Conservation (phyloP, 306 rosid species). For the Cicer arietinum region DNA sequence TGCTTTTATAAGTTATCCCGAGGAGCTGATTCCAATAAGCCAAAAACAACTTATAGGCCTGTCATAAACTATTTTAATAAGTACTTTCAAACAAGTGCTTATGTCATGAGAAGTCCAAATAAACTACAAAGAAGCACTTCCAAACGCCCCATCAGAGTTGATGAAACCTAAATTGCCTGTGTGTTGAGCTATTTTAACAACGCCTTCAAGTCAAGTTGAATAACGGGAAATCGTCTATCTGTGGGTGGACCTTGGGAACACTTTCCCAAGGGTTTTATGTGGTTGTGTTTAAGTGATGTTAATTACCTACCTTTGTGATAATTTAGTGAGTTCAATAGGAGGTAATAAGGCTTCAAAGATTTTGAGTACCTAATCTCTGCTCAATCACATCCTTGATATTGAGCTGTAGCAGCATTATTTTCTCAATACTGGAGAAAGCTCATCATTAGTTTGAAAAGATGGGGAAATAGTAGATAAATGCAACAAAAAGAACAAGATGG, state of each 20-base stretch:
- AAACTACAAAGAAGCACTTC: slow-evolving; percentile 3
- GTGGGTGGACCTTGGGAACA: not conserved
- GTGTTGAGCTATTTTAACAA: slow-evolving; percentile 8
- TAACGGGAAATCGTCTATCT: not conserved
- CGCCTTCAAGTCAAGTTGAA: not conserved
- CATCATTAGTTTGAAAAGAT: not conserved
- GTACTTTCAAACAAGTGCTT: not conserved
- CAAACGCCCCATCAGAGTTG: not conserved
- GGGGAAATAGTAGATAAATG: slow-evolving; percentile 7
- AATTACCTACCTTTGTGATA: slow-evolving; percentile 1
- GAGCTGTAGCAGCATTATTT: slow-evolving; percentile 11
- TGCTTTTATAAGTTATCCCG: not conserved
- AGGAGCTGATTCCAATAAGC: not conserved
- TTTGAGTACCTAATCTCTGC: not conserved
- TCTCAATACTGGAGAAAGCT: not conserved
- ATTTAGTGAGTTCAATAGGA: not conserved
- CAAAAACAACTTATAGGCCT: not conserved
- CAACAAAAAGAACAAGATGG: not conserved
- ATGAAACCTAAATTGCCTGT: slow-evolving; percentile 1
- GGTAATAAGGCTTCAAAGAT: not conserved
- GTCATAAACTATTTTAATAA: not conserved
- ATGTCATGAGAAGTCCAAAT: not conserved
- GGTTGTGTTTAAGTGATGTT: not conserved
- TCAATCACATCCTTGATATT: not conserved
- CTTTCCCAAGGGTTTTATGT: not conserved